Percentiles rank a stretch among this genome's conserved stretches.
Evolutionary conservation across 805 yeast genomes (phyloP).

Genomic region (Clavispora vitiphila): DNA sequence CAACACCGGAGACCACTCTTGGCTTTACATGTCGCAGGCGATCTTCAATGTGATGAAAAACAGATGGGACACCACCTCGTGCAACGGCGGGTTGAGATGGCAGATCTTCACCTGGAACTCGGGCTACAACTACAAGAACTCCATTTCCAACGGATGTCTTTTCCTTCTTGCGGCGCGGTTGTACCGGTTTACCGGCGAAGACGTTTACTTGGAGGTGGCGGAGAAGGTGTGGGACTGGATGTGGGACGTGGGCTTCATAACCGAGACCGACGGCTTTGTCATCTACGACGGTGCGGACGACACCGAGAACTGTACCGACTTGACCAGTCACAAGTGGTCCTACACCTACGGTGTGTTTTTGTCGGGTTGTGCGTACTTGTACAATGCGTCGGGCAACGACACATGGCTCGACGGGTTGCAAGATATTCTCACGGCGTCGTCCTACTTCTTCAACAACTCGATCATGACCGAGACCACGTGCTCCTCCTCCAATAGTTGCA

Average conservation of each 20-base stretch:
- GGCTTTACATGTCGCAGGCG: slow-evolving; percentile 40
- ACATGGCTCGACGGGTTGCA: slow-evolving; percentile 38
- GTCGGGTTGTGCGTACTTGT: slow-evolving; percentile 67
- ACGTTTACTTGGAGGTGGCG: slow-evolving; percentile 37
- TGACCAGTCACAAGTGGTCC: slow-evolving; percentile 54
- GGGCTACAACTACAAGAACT: slow-evolving; percentile 42
- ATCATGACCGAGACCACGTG: slow-evolving; percentile 64
- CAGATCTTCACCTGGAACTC: slow-evolving; percentile 46
- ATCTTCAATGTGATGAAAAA: slow-evolving; percentile 42
- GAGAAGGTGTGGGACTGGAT: slow-evolving; percentile 44
- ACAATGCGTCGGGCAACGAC: slow-evolving; percentile 50
- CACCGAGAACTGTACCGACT: slow-evolving; percentile 42
- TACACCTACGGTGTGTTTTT: slow-evolving; percentile 67
- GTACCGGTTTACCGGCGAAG: slow-evolving; percentile 38
- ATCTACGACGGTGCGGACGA: slow-evolving; percentile 55
- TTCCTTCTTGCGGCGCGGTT: slow-evolving; percentile 42
- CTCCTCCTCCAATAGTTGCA: slow-evolving; percentile 48
- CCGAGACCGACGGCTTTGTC: slow-evolving; percentile 20
- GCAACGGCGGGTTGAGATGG: slow-evolving; percentile 44
- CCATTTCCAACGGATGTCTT: slow-evolving; percentile 41
- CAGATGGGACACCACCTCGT: slow-evolving; percentile 35
- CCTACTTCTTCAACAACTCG: slow-evolving; percentile 33
- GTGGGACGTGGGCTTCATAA: slow-evolving; percentile 24
- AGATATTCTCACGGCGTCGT: slow-evolving; percentile 33
- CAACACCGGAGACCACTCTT: slow-evolving; percentile 28